Percentiles rank a stretch among this genome's conserved stretches.
Evolutionary conservation across 1,284 basidiomycete genomes (phyloP).

Genomic region (Fomitopsis schrenkii): DNA sequence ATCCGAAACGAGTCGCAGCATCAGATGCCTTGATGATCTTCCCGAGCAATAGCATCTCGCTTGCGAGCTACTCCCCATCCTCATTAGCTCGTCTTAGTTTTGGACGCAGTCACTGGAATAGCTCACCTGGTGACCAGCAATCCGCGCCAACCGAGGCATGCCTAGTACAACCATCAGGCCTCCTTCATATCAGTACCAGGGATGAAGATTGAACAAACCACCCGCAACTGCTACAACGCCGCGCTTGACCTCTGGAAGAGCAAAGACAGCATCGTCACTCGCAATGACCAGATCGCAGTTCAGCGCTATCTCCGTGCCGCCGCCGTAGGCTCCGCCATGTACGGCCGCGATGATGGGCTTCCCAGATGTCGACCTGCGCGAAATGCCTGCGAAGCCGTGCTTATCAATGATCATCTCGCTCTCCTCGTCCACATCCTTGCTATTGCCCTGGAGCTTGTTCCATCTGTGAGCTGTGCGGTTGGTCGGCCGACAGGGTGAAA

Average conservation of each 20-base stretch:
- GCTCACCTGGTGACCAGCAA: constrained; percentile 65
- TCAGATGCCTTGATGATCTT: constrained; percentile 63
- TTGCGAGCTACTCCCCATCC: constrained; percentile 51
- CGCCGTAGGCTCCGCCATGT: constrained; percentile 77
- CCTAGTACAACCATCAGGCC: constrained; percentile 28
- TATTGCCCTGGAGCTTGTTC: constrained; percentile 41
- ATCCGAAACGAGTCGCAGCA: constrained; percentile 67
- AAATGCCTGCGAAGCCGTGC: constrained; percentile 77
- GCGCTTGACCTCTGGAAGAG: constrained; percentile 77
- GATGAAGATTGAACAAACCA: constrained; percentile 39
- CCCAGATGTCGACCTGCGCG: constrained; percentile 54
- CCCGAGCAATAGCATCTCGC: constrained; percentile 76
- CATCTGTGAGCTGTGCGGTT: constrained; percentile 34
- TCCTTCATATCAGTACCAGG: background rate
- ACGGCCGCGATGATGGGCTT: constrained; percentile 87
- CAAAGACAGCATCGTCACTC: constrained; percentile 65
- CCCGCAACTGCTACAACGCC: constrained; percentile 77
- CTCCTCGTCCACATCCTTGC: constrained; percentile 39
- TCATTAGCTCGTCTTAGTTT: background rate
- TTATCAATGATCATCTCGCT: constrained; percentile 38
- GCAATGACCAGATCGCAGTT: constrained; percentile 87
- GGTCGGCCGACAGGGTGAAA: background rate
- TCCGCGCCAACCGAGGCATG: constrained; percentile 60
- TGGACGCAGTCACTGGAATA: background rate
- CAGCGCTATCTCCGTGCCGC: constrained; percentile 74